Evolutionary conservation across 2,329 filamentous ascomycete genomes (phyloP).

Genomic region (Paraconiothyrium sp.): DNA sequence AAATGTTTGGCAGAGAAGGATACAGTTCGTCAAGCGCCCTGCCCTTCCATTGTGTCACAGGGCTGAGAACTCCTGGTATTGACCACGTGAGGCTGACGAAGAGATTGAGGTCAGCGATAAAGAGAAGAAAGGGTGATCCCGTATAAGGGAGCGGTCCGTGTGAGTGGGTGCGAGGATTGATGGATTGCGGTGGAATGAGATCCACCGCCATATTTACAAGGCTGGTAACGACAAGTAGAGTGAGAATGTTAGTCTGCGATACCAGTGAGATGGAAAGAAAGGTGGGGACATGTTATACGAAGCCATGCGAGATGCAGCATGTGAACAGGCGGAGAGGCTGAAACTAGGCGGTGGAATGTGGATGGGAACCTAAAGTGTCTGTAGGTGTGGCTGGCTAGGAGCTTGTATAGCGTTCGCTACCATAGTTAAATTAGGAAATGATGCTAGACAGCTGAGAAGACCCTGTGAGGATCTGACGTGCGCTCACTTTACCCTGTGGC

Average conservation of each 20-base stretch:
- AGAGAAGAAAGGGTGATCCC: constrained; percentile 30
- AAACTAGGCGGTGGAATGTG: constrained; percentile 1
- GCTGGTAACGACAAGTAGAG: neutral
- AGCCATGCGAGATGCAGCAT: constrained; percentile 4
- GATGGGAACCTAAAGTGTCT: neutral
- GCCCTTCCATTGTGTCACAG: constrained; percentile 21
- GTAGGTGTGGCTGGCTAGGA: neutral
- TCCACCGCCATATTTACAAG: neutral
- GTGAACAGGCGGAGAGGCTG: constrained; percentile 6
- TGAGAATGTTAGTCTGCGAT: neutral
- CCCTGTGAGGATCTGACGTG: neutral
- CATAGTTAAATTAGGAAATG: neutral
- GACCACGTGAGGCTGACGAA: constrained; percentile 24
- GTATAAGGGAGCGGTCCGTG: constrained; percentile 34
- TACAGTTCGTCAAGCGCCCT: constrained; percentile 67
- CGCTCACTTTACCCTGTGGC: neutral
- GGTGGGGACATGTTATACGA: neutral
- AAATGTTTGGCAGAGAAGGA: constrained; percentile 65
- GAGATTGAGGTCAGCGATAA: constrained; percentile 32
- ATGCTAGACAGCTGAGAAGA: neutral
- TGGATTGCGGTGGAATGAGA: neutral
- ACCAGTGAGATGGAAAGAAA: neutral
- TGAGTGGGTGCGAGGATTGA: neutral
- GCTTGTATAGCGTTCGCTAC: neutral
- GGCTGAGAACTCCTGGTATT: constrained; percentile 29